These are phyloP conservation scores for Cnidoscolus chayamansa DNA, from an alignment of 441 rosid species.

Conservation along the genomic window DNA sequence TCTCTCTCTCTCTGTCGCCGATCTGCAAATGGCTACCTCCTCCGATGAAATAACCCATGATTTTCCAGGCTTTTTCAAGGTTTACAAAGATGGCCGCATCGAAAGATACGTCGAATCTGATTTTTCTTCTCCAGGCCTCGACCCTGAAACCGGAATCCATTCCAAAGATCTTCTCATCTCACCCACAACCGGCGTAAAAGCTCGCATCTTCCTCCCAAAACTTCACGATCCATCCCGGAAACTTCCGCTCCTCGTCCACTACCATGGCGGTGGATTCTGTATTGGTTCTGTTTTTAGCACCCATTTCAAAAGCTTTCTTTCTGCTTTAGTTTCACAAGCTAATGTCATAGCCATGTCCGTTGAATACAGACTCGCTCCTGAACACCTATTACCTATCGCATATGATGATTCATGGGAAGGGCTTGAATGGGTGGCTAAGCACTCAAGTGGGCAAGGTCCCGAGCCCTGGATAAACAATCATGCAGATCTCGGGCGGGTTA, in stretches of 20 bases:
- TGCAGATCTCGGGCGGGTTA: constrained; percentile 31
- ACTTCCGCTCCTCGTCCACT: constrained; percentile 37
- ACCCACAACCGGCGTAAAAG: constrained; percentile 21
- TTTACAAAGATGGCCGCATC: constrained; percentile 23
- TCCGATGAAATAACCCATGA: constrained; percentile 16
- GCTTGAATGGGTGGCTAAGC: constrained; percentile 30
- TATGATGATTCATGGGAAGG: constrained; percentile 37
- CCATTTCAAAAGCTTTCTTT: constrained; percentile 4
- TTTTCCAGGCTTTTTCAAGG: constrained; percentile 25
- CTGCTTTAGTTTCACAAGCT: constrained; percentile 21
- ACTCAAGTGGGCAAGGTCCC: constrained; percentile 25
- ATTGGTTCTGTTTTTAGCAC: constrained; percentile 24
- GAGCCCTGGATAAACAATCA: constrained; percentile 34
- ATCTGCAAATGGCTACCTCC: constrained; percentile 9
- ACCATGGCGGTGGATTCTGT: constrained; percentile 48
- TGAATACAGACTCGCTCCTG: constrained; percentile 37
- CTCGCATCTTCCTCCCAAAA: constrained; percentile 38
- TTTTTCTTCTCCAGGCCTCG: constrained; percentile 24
- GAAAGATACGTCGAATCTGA: constrained; percentile 19
- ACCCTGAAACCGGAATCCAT: constrained; percentile 31
- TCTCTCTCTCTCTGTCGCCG: neutral
- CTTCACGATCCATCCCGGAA: constrained; percentile 11
- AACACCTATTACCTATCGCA: constrained; percentile 29
- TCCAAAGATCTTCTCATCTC: constrained; percentile 35
- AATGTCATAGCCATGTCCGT: constrained; percentile 24